Conservation (phyloP, 2,329 filamentous ascomycete genomes). For the Fusarium torreyae region DNA sequence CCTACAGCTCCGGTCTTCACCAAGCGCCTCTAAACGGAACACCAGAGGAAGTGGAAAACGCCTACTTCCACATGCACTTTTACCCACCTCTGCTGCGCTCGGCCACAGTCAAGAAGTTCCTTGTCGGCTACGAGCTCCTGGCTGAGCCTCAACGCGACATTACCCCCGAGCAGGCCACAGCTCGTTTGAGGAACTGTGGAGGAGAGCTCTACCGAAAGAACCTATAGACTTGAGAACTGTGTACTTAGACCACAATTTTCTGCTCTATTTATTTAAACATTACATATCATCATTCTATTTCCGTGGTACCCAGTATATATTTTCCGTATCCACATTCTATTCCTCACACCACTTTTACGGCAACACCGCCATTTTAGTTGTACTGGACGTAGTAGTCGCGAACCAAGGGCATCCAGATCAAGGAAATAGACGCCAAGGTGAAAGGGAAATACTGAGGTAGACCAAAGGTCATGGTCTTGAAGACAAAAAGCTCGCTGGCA, state of each 20-base stretch:
- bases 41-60: conserved; percentile 86
- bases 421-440: conserved; percentile 64
- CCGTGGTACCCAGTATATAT: neutral
- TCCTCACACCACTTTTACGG: neutral
- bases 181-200: conserved; percentile 80
- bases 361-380: conserved; percentile 40
- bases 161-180: conserved; percentile 94
- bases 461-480: conserved; percentile 79
- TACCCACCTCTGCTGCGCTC: conserved; percentile 94
- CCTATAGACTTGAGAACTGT: conserved; percentile 43
- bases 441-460: conserved; percentile 71
- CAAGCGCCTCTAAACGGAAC: conserved; percentile 90
- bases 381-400: conserved; percentile 77
- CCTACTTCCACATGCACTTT: conserved; percentile 97
- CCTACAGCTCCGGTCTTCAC: conserved; percentile 96
- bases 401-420: conserved; percentile 76
- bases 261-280: conserved; percentile 32
- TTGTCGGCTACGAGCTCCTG: conserved; percentile 97
- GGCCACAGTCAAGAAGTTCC: conserved; percentile 94
- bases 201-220: conserved; percentile 87
- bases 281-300: neutral
- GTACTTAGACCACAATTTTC: conserved; percentile 11
- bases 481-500: conserved; percentile 83
- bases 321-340: neutral
- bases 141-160: conserved; percentile 99